Base-by-base conservation (phyloP, 164 flowering plant species). In the Sextonia rubra region DNA sequence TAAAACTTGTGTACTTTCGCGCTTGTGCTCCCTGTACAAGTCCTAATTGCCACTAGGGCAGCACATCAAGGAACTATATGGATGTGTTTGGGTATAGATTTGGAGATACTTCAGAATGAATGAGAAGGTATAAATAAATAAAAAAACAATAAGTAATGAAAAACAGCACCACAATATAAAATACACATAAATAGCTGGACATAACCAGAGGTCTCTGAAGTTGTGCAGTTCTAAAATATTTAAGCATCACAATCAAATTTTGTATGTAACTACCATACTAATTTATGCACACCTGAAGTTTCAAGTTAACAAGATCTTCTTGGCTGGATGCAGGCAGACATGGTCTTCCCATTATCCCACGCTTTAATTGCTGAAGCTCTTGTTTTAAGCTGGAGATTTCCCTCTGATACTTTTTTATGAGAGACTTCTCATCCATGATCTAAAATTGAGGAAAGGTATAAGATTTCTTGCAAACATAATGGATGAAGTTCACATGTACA, bases 381-480 rank as follows among this genome's bases (percentile, higher is more conserved):
- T 86, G 82, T 71, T 87, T 90, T 72, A 91, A 82, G 75, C 67
- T 82, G 70, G 89, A 83, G 81, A 91, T 91, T 74, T 91, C 97
- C 75, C 74, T 84, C 79, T 91, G 97, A 76, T 91, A 91, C 79
- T 87, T 91, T 66, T 91, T 91, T 17, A 91, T 91, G n/a, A 91
- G 85, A 73, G 94, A 91, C 76, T 91, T 91, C 83, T 91, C 94
- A 80, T 91, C 97, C 81, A 91, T 74, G 66, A 91, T 91, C 97
- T 91, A 68, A 69, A 78, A 55, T 15, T 64, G 49, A 15, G 25
- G 48, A 75, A 69, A 44, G 22, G 8, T n/a, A 22, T 2, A 22
- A 18, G 17, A 64, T 30, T 17, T 27, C 14, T 29, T 12, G 64
- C 22, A 64, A 15, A 25, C n/a, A 49, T 37, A 5, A 37, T 66